Evolutionary conservation across 2,329 filamentous ascomycete genomes (phyloP).

Genomic region (Chaetomiaceae sp.): DNA sequence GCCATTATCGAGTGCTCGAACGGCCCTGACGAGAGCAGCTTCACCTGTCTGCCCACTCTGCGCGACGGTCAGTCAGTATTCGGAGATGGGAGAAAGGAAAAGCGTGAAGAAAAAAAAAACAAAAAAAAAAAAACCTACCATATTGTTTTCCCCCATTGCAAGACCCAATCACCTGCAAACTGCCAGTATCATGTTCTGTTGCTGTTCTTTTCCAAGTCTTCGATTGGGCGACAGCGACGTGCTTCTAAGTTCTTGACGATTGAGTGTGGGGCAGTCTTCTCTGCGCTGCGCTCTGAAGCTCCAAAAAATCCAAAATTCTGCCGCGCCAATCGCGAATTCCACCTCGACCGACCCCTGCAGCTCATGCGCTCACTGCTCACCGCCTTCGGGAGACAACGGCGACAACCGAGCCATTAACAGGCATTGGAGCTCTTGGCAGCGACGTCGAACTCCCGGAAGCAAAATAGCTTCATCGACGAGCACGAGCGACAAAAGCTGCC

Average conservation of each 20-base stretch:
- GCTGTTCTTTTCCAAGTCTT: neutral
- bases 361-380: conserved; percentile 30
- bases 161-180: neutral
- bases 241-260: neutral
- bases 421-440: conserved; percentile 20
- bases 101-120: no score
- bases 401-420: conserved; percentile 21
- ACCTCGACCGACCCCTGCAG: conserved; percentile 17
- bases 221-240: neutral
- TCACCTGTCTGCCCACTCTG: conserved; percentile 24
- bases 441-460: conserved; percentile 17
- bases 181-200: conserved; percentile 5
- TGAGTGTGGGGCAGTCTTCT: no score
- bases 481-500: conserved; percentile 8
- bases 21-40: conserved; percentile 44
- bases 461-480: conserved; percentile 17
- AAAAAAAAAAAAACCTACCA: conserved; percentile 15
- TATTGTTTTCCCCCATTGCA: conserved; percentile 11
- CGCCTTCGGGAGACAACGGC: conserved; percentile 38
- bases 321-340: conserved; percentile 29
- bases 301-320: conserved; percentile 47
- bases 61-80: conserved; percentile 1
- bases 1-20: conserved; percentile 52
- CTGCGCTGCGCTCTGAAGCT: no score
- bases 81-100: neutral